Conservation (phyloP, 495 filamentous ascomycete genomes). For the Neurospora sp. region DNA sequence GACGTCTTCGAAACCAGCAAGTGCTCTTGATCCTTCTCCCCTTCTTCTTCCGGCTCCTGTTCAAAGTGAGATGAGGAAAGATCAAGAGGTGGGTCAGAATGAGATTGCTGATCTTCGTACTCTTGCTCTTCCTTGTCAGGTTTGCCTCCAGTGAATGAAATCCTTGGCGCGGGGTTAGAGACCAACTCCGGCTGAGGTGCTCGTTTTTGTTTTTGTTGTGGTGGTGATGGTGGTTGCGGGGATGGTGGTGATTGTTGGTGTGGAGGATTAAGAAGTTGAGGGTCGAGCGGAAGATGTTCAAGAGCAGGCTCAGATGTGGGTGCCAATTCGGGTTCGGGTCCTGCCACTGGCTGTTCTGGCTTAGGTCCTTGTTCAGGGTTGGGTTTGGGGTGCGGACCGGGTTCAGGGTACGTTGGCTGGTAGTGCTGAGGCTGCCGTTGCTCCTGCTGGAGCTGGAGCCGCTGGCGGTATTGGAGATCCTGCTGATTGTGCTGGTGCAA, state of each 20-base stretch:
- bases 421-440: not conserved
- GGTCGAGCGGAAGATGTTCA: not conserved
- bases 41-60: not conserved
- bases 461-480: not conserved
- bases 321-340: slow-evolving; percentile 1
- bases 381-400: not conserved
- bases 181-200: not conserved
- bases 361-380: slow-evolving; percentile 4
- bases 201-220: not conserved
- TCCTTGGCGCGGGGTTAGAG: not conserved
- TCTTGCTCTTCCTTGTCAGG: not conserved
- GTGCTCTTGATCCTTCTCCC: not conserved
- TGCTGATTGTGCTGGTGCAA: slow-evolving; percentile 1
- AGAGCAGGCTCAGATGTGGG: slow-evolving; percentile 1
- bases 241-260: not conserved
- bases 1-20: not conserved
- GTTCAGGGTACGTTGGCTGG: not conserved
- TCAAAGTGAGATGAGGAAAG: not conserved
- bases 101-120: not conserved
- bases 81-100: not conserved
- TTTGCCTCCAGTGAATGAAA: not conserved
- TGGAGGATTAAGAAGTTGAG: not conserved
- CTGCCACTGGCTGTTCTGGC: slow-evolving; percentile 6
- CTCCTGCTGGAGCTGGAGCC: not conserved
- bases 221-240: not conserved